These are phyloP conservation scores for Euphorbia celastroides DNA, from an alignment of 441 rosid genomes.

Conservation along the genomic window DNA sequence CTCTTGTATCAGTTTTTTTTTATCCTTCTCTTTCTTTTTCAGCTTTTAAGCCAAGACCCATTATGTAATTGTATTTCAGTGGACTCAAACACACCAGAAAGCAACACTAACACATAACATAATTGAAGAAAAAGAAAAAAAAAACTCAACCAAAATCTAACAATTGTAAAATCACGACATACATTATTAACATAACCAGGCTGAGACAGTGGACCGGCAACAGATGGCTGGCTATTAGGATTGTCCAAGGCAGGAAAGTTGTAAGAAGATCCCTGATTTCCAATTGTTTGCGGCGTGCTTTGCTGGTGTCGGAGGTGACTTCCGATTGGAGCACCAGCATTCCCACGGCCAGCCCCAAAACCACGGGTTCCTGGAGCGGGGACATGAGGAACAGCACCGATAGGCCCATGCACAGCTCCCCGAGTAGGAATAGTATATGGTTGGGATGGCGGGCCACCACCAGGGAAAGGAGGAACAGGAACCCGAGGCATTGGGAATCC, in stretches of 20 bases:
- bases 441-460: constrained; percentile 78
- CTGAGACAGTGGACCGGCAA: constrained; percentile 87
- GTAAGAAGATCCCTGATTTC: constrained; percentile 70
- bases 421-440: constrained; percentile 96
- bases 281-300: constrained; percentile 68
- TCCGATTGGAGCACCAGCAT: constrained; percentile 69
- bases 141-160: neutral
- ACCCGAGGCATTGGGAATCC: constrained; percentile 80
- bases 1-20: neutral
- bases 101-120: neutral
- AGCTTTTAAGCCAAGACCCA: neutral
- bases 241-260: constrained; percentile 69
- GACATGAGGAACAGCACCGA: constrained; percentile 86
- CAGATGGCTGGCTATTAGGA: constrained; percentile 91
- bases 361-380: constrained; percentile 88
- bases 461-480: constrained; percentile 74
- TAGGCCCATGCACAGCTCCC: constrained; percentile 86
- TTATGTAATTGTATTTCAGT: neutral
- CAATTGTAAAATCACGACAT: neutral
- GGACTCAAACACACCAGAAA: neutral
- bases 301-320: constrained; percentile 87
- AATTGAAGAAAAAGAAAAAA: neutral
- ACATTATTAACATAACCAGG: constrained; percentile 88
- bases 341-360: constrained; percentile 91
- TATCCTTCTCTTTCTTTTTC: too few relatives aligned